Base-by-base conservation (phyloP, 768 basidiomycete genomes). In the Lactarius indigo region DNA sequence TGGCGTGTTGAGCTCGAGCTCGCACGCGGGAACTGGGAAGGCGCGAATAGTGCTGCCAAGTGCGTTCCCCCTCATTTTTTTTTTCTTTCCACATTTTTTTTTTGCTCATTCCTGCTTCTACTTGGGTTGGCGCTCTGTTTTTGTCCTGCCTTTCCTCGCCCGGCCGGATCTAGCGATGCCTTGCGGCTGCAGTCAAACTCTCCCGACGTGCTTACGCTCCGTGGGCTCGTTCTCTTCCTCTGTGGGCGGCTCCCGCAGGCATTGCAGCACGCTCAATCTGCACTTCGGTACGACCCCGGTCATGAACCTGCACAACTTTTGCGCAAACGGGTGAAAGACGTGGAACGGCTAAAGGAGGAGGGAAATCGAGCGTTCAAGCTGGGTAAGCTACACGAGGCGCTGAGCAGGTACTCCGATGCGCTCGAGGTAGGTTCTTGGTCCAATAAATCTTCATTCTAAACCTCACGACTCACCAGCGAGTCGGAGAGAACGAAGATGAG, bases 331-430 rank as follows among this genome's bases (percentile, higher is more conserved):
- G 82, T 92, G n/a, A 90, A 89, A 70, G 90, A 91, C 39, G 86
- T 96, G 20, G 93, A 96, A 68, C 80, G 85, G 64, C 74, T 90
- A 52, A 95, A 95, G 73, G 93, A 94, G 69, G 92, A 92, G 68
- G 94, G 94, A 0, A 95, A 96, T 69, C 72, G 75, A 1, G 82
- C 85, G 1, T 96, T 95, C 78, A 93, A 94, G 76, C 63, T 72
- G 0, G 82, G 83, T 2, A 80, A 80, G 64, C 76, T 86, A 39
- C 72, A 81, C 33, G 88, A 90, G 26, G 94, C 94, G 0, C 75
- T 87, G 9, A 79, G 81, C 0, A 87, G 83, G 71, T 96, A 96
- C 72, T 79, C 80, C 5, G 88, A 89, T 66, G 86, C 90, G 5
- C 76, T 96, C 18, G 88, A 89, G 64, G 88, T 90, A 60, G 47